Evolutionary conservation across 2,329 filamentous ascomycete species (phyloP), one percentile per base, ranked within the genome.

Genomic region (Neofusicoccum ribis): DNA sequence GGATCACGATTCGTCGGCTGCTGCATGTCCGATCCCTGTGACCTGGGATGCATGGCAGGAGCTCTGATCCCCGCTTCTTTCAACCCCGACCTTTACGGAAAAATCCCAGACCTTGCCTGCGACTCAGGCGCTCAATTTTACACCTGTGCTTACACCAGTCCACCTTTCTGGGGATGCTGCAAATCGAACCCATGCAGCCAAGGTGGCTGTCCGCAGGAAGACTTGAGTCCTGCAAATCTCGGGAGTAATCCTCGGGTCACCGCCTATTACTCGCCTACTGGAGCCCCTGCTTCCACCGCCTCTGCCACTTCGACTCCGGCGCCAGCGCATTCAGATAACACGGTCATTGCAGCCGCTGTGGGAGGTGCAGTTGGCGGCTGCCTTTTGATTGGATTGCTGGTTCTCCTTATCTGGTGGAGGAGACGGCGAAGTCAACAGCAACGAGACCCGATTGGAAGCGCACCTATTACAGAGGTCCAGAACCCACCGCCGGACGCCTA

Each of bases 151-250:
- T 23, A 65, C 37, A 69, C 69, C 9, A 49, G 3, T 27, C 72
- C 73, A 6, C 71, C 72, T 0, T 79, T 79, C 65, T 71, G 75
- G 66, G 78, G 78, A 5, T 80, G 78, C 67, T 80, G 80, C 68
- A 73, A 71, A 43, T 68, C 67, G 1, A 71, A 77, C 52, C 71
- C 79, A 9, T 81, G 80, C 66, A 7, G 31, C 2, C 3, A n/a
- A 6, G 7, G 14, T 1, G 68, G 68, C 5, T 81, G 79, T 66
- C 64, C 70, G 5, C 51, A 61, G 8, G 70, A 62, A 0, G 70
- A 76, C 60, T 68, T 80, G 1, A 61, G 67, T 8, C 66, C 69
- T 4, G 73, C 75, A 17, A 44, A 34, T 1, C 71, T 72, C 43
- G 49, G 74, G 50, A 70, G 69, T 11, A 67, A 63, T 50, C 67